phyloP scores from a whole-genome alignment of 495 filamentous ascomycete genomes.

The Aspergillus funiculosus region DNA sequence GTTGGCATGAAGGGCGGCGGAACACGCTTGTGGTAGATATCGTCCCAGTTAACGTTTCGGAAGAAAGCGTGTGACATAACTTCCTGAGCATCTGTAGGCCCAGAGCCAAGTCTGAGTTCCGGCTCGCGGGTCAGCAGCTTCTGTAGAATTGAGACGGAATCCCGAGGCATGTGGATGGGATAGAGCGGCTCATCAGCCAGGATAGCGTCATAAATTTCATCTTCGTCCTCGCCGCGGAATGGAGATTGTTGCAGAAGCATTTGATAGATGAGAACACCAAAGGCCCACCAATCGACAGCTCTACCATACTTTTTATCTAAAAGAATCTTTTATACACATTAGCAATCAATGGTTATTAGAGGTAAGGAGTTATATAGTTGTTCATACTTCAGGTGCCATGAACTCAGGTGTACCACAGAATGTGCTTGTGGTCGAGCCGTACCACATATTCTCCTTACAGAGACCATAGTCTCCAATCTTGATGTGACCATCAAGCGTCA shows the following conservation, averaged over 20 bases:
- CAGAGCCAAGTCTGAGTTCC: constrained; percentile 83
- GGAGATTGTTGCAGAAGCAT: constrained; percentile 99
- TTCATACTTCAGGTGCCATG: constrained; percentile 91
- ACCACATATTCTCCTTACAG: constrained; percentile 99
- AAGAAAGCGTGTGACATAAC: constrained; percentile 99
- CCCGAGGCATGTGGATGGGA: constrained; percentile 97
- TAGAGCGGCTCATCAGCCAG: constrained; percentile 96
- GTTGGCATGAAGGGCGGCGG: constrained; percentile 81
- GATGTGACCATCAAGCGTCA: constrained; percentile 95
- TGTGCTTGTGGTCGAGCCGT: constrained; percentile 90
- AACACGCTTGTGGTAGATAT: constrained; percentile 91
- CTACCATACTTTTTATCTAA: constrained; percentile 98
- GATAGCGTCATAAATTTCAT: constrained; percentile 99
- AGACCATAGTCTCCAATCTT: constrained; percentile 98
- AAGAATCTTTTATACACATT: constrained; percentile 61
- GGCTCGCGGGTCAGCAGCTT: constrained; percentile 96
- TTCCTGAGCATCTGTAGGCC: constrained; percentile 96
- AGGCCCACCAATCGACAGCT: constrained; percentile 99
- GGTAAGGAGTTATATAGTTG: background rate
- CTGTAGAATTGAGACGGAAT: constrained; percentile 95
- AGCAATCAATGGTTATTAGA: constrained; percentile 4
- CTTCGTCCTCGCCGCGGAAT: constrained; percentile 98
- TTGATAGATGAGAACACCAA: constrained; percentile 98
- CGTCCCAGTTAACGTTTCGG: constrained; percentile 95
- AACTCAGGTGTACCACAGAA: constrained; percentile 99